Percentiles rank a stretch among this genome's conserved stretches.
Evolutionary conservation across 768 basidiomycete genomes (phyloP).

Genomic region (Boletus reticulatus): DNA sequence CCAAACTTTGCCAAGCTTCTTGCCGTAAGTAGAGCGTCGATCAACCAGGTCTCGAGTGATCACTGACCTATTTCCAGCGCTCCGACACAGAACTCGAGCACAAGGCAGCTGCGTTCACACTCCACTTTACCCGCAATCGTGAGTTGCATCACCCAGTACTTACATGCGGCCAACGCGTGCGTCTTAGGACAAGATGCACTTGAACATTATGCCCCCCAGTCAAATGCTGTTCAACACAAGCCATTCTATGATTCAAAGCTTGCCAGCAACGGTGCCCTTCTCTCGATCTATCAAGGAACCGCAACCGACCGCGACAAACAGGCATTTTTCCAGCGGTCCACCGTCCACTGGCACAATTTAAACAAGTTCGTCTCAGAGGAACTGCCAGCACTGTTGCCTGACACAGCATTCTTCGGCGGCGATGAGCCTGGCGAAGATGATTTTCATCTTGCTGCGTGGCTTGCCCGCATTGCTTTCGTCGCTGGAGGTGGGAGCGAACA

Average conservation of each 20-base stretch:
- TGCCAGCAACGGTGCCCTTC: constrained; percentile 37
- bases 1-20: constrained; percentile 51
- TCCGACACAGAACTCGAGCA: constrained; percentile 46
- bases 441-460: constrained; percentile 54
- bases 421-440: constrained; percentile 50
- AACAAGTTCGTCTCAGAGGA: constrained; percentile 37
- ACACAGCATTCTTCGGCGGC: constrained; percentile 47
- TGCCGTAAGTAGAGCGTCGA: constrained; percentile 28
- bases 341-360: constrained; percentile 38
- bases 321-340: constrained; percentile 39
- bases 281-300: constrained; percentile 41
- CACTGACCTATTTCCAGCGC: constrained; percentile 30
- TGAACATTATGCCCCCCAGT: constrained; percentile 32
- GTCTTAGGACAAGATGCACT: constrained; percentile 45
- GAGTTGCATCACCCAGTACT: constrained; percentile 19
- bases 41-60: too few relatives aligned
- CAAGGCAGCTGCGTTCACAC: constrained; percentile 32
- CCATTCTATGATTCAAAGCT: constrained; percentile 45
- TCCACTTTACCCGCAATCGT: constrained; percentile 40
- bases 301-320: constrained; percentile 35
- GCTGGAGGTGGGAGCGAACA: constrained; percentile 36
- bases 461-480: constrained; percentile 44
- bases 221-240: constrained; percentile 37
- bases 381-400: constrained; percentile 41
- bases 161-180: not conserved